Base-by-base conservation (phyloP, 768 basidiomycete species). In the Strobilomyces dryophilus region DNA sequence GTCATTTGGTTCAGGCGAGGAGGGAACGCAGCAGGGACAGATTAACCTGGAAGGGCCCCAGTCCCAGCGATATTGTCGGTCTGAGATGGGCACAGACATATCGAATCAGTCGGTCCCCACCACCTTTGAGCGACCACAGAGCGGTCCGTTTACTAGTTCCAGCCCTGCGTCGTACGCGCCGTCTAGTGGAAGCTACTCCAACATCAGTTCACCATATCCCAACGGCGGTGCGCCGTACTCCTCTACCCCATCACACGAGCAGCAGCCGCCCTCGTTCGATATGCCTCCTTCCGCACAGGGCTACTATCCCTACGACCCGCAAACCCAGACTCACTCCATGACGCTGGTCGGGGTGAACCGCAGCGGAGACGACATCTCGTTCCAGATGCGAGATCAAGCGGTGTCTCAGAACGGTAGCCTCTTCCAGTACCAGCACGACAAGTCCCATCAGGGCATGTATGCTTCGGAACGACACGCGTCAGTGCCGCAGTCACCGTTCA, bases 111-210 rank as follows among this genome's bases (percentile, higher is more conserved):
- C 45, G n/a, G 31, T 54, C 11, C 27, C 55, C 12, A 12, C 57
- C 12, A 32, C 54, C n/a, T 64, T 59, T 44, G 66, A 67, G 45
- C 67, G 61, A 8, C 55, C 57, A 12, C 67, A 64, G 7, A 61
- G 57, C 15, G 44, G 44, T 9, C 35, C 65, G 10, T 66, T 54
- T 27, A 8, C 53, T 17, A 55, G 45, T 8, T 60, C 64, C 18
- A 67, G 62, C 34, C 66, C 66, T n/a, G 55, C 54, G 17, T 66
- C 64, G 18, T 66, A 63, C 14, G 53, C 58, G 0, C 52, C 62
- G 8, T 66, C 64, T 15, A 68, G 12, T 27, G 61, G 60, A 8
- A 62, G 58, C 15, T 68, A 65, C 36, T 56, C 65, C 17, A 59
- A 45, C 21, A 54, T 68, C 6, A 58, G 53, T 32, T 64, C 67